Conservation (phyloP, 2,329 filamentous ascomycete species). For the Curvularia spicifera region DNA sequence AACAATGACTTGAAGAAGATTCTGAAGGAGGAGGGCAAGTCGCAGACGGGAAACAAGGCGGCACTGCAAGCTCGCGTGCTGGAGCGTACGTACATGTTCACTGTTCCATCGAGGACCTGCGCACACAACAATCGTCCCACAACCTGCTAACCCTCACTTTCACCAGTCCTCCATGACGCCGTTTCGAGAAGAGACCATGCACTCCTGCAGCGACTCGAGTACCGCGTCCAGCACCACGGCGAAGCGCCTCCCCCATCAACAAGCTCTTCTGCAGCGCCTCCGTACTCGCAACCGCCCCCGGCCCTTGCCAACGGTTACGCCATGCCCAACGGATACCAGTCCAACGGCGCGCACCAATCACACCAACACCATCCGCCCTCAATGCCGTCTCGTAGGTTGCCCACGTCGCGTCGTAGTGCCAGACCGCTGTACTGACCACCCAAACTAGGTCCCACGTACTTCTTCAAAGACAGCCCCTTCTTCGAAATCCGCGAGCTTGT, state of each 20-base stretch:
- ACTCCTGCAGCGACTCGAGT: constrained; percentile 48
- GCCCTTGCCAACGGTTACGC: constrained; percentile 31
- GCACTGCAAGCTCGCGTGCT: constrained; percentile 80
- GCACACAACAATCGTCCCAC: constrained; percentile 2
- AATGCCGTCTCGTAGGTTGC: constrained; percentile 26
- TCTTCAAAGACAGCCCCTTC: constrained; percentile 83
- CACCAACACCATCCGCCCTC: constrained; percentile 28
- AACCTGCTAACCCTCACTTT: constrained; percentile 29
- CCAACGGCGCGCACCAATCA: constrained; percentile 15
- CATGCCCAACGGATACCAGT: constrained; percentile 31
- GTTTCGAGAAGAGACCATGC: constrained; percentile 44
- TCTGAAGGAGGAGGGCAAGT: constrained; percentile 70
- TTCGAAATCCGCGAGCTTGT: constrained; percentile 73
- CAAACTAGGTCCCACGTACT: constrained; percentile 50
- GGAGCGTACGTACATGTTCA: constrained; percentile 66
- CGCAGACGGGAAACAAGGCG: constrained; percentile 83
- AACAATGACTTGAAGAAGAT: constrained; percentile 76
- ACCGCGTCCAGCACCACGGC: constrained; percentile 52
- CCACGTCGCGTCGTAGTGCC: constrained; percentile 18
- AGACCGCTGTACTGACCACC: not conserved
- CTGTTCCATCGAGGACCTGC: not conserved
- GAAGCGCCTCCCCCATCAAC: constrained; percentile 37
- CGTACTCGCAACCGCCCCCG: constrained; percentile 24
- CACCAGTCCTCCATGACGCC: constrained; percentile 50
- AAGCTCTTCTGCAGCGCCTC: constrained; percentile 27